Evolutionary conservation across 2,329 filamentous ascomycete genomes (phyloP), one percentile per base, ranked within the genome.

Genomic region (Trichoderma lentiforme): DNA sequence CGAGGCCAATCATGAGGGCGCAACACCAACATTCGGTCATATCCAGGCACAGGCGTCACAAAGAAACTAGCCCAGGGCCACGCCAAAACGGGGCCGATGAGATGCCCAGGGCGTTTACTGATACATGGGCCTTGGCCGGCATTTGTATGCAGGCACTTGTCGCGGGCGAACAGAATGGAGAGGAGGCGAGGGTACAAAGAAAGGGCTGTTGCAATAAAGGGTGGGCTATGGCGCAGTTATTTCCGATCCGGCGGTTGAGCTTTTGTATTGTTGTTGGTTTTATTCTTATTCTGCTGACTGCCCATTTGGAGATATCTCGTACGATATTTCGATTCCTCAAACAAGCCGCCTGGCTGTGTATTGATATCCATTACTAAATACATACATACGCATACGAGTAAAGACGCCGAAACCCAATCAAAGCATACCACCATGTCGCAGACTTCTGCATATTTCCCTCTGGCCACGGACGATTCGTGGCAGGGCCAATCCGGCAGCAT

Each of bases 351-450:
- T 24, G 26, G 14, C 15, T 53, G 39, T 14, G 36, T 21, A 51
- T 18, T 32, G 56, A 60, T 28, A 36, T 43, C 15, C 15, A 18
- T 39, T 43, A 69, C 36, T 26, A 61, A 32, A 36, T 26, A 62
- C 36, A 36, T 32, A 62, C 36, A 61, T n/a, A 61, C 56, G 28
- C 67, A 36, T 62, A 51, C 67, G 30, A 53, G 32, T 7, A 61
- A 36, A 53, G 57, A 51, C 66, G 36, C 47, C 15, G 9, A 5
- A 39, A 26, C 6, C 24, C 34, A 63, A 72, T 67, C 57, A 26
- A 65, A 57, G 72, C 57, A 30, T 21, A 24, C 12, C 39, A 77
- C 66, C 73, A 86, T 87, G 83, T 78, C 83, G 56, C 76, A 82
- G 67, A 82, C 82, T 36, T 77, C 77, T 6, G 74, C 78, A 36